Evolutionary conservation across 1,284 basidiomycete species (phyloP).

Genomic region (Golubevia pallescens): DNA sequence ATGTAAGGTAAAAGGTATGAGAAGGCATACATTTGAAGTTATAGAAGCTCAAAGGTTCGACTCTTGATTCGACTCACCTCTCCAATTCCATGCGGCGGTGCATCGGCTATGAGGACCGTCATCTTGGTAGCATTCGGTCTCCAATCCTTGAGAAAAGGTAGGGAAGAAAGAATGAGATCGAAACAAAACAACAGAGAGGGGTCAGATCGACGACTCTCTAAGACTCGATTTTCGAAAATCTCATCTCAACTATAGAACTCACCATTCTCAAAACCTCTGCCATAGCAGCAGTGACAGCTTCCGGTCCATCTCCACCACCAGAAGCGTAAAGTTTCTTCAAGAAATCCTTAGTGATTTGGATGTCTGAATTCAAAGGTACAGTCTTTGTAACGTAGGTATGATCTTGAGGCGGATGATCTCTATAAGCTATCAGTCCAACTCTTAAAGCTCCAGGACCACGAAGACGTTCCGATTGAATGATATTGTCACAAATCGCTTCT

Average conservation of each 20-base stretch:
- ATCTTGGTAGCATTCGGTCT: slow-evolving; percentile 87
- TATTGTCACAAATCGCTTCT: slow-evolving; percentile 92
- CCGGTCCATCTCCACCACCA: slow-evolving; percentile 96
- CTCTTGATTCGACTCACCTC: slow-evolving; percentile 24
- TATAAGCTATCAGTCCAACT: slow-evolving; percentile 72
- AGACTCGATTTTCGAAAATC: no score
- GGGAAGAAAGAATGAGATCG: neutral
- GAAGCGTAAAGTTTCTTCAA: slow-evolving; percentile 85
- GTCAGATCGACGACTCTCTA: no score
- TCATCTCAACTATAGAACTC: neutral
- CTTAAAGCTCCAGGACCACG: slow-evolving; percentile 80
- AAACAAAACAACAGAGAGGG: neutral
- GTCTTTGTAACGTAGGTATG: slow-evolving; percentile 78
- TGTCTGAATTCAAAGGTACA: slow-evolving; percentile 91
- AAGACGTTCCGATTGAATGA: slow-evolving; percentile 91
- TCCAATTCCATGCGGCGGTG: slow-evolving; percentile 81
- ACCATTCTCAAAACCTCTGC: slow-evolving; percentile 70
- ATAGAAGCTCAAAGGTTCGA: no score
- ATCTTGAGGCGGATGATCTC: slow-evolving; percentile 88
- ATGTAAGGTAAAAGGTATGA: no score
- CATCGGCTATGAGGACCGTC: slow-evolving; percentile 82
- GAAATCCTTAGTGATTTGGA: slow-evolving; percentile 82
- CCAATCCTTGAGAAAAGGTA: slow-evolving; percentile 85
- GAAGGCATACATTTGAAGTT: no score
- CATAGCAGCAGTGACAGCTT: slow-evolving; percentile 93